Percentiles rank a stretch among this genome's conserved stretches.
phyloP scores from a whole-genome alignment of 495 filamentous ascomycete species.

The Aspergillus panamensis region DNA sequence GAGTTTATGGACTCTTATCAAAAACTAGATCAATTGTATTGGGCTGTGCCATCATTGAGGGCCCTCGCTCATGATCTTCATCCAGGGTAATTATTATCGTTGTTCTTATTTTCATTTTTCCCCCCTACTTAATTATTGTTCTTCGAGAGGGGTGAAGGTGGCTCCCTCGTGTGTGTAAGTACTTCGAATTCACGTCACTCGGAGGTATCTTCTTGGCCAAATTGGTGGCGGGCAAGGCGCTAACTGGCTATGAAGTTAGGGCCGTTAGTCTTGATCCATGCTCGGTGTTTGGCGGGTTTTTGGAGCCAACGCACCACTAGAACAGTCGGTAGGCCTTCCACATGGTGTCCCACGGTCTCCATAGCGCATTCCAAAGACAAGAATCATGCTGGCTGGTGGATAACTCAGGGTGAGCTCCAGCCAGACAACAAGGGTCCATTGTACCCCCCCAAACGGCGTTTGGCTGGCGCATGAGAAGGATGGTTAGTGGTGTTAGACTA shows the following conservation, averaged over 20 bases:
- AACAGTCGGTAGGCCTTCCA: slow-evolving; percentile 24
- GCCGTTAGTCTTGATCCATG: slow-evolving; percentile 20
- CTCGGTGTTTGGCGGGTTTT: slow-evolving; percentile 26
- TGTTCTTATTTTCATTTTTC: background rate
- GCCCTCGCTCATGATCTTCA: background rate
- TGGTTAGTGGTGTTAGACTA: slow-evolving; percentile 20
- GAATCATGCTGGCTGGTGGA: slow-evolving; percentile 14
- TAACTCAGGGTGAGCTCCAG: slow-evolving; percentile 20
- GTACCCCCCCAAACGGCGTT: slow-evolving; percentile 20
- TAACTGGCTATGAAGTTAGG: slow-evolving; percentile 21
- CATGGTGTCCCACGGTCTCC: slow-evolving; percentile 22
- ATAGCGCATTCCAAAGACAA: slow-evolving; percentile 3
- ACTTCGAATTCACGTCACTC: slow-evolving; percentile 8
- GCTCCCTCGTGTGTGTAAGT: slow-evolving; percentile 7
- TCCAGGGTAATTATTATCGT: background rate
- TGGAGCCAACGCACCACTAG: slow-evolving; percentile 28
- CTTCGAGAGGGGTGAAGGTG: background rate
- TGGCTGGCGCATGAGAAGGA: slow-evolving; percentile 21
- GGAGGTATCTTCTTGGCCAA: slow-evolving; percentile 16
- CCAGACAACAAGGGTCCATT: slow-evolving; percentile 23
- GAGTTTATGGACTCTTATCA: background rate
- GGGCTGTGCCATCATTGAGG: background rate
- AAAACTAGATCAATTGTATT: background rate
- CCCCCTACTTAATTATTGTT: background rate
- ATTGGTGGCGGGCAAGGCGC: slow-evolving; percentile 20